These are phyloP conservation scores for Pelargonium exstipulatum DNA, from an alignment of 441 rosid genomes.

Conservation along the genomic window DNA sequence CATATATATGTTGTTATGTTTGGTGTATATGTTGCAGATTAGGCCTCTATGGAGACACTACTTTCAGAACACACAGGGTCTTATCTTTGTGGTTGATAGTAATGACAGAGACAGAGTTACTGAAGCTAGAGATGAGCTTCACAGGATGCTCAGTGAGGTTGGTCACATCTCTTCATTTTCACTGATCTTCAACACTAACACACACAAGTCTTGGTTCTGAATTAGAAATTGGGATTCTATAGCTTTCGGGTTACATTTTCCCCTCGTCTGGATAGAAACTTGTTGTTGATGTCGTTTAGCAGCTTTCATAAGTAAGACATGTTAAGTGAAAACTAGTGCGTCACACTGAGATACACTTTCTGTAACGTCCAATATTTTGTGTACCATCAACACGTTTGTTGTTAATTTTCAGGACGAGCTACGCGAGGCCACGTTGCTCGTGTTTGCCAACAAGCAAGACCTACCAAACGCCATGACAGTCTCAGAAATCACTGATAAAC, in stretches of 20 bases:
- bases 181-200: neutral
- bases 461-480: slow-evolving; percentile 46
- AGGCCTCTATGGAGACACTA: slow-evolving; percentile 69
- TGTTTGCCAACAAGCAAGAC: slow-evolving; percentile 61
- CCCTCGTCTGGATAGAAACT: no score
- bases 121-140: slow-evolving; percentile 63
- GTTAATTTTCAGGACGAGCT: slow-evolving; percentile 33
- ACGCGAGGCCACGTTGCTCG: slow-evolving; percentile 59
- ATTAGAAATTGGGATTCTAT: neutral
- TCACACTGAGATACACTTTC: no score
- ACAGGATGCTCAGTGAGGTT: slow-evolving; percentile 65
- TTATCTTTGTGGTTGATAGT: slow-evolving; percentile 65
- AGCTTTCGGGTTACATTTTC: neutral
- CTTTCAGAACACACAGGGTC: slow-evolving; percentile 59
- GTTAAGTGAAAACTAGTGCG: no score
- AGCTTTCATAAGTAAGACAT: no score
- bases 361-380: no score
- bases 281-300: no score
- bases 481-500: slow-evolving; percentile 40
- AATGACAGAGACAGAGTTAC: slow-evolving; percentile 58
- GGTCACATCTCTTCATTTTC: neutral
- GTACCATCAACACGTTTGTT: no score
- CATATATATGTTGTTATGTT: neutral
- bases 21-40: slow-evolving; percentile 30
- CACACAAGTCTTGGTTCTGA: neutral